Evolutionary conservation across 768 basidiomycete species (phyloP).

Genomic region (Antrodiella citrinella): DNA sequence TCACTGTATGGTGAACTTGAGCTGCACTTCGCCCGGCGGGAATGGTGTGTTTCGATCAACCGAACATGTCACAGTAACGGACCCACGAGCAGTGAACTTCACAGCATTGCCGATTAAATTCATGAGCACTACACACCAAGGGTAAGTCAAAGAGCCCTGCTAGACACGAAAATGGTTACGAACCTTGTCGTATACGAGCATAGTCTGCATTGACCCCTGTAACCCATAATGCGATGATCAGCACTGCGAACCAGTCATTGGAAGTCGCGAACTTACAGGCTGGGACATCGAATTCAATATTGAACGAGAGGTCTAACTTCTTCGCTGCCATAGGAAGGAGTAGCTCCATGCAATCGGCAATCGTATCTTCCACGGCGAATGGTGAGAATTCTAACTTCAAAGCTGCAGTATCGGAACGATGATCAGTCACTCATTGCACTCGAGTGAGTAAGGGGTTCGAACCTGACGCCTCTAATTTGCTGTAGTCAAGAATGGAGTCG

Average conservation of each 20-base stretch:
- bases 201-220: constrained; percentile 68
- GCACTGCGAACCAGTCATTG: background rate
- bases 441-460: too few relatives aligned
- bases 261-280: constrained; percentile 34
- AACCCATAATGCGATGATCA: constrained; percentile 2
- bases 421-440: too few relatives aligned
- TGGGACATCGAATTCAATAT: constrained; percentile 61
- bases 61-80: constrained; percentile 53
- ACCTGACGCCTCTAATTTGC: constrained; percentile 73
- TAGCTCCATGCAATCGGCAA: constrained; percentile 74
- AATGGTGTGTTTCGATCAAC: constrained; percentile 32
- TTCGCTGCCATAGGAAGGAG: constrained; percentile 68
- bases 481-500: constrained; percentile 72
- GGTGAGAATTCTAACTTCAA: constrained; percentile 63
- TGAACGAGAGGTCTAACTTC: constrained; percentile 66
- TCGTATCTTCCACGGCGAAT: constrained; percentile 61
- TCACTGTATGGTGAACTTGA: constrained; percentile 64
- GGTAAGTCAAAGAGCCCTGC: background rate
- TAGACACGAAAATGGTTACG: background rate
- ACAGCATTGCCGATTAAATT: constrained; percentile 73
- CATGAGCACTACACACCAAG: constrained; percentile 46
- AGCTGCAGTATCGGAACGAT: constrained; percentile 36
- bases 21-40: constrained; percentile 34
- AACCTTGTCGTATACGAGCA: constrained; percentile 67
- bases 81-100: constrained; percentile 62